Conservation (phyloP, 305 asterid genomes). For the Withania somnifera region DNA sequence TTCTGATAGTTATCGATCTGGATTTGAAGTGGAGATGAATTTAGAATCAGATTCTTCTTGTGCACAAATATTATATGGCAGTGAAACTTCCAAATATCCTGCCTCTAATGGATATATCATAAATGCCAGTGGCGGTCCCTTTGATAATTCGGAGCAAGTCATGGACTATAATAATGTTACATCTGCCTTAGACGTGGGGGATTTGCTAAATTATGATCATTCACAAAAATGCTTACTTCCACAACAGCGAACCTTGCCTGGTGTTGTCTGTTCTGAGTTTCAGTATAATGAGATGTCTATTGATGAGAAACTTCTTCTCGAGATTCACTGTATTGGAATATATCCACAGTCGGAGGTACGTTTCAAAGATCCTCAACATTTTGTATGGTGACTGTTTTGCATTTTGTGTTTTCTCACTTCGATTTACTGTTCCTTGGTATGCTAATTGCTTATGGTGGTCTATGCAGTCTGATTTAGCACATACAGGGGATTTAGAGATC, state of each 20-base stretch:
- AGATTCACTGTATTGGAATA: slow-evolving; percentile 73
- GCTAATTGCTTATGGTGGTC: slow-evolving; percentile 11
- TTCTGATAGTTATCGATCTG: slow-evolving; percentile 39
- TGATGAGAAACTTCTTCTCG: slow-evolving; percentile 65
- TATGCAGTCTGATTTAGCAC: slow-evolving; percentile 43
- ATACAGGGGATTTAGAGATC: slow-evolving; percentile 56
- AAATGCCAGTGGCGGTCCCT: slow-evolving; percentile 30
- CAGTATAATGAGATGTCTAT: slow-evolving; percentile 56
- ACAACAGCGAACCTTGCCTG: slow-evolving; percentile 32
- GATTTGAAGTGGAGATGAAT: slow-evolving; percentile 41
- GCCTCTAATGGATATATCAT: slow-evolving; percentile 40
- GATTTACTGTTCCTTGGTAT: slow-evolving; percentile 5
- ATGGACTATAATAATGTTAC: slow-evolving; percentile 29
- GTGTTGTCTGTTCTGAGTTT: slow-evolving; percentile 40
- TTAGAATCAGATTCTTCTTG: slow-evolving; percentile 32
- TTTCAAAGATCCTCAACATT: too few species aligned
- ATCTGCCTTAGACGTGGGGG: slow-evolving; percentile 26
- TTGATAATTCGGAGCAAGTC: too few species aligned
- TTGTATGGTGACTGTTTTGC: slow-evolving; percentile 19
- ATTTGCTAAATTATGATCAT: slow-evolving; percentile 28
- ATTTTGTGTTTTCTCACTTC: slow-evolving; percentile 9
- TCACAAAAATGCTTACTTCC: slow-evolving; percentile 34
- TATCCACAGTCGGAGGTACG: slow-evolving; percentile 75
- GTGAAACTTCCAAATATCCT: slow-evolving; percentile 35
- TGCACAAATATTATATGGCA: slow-evolving; percentile 28